Conservation (phyloP, 352 stramenopile genomes). For the Globisporangium uncinulatum region DNA sequence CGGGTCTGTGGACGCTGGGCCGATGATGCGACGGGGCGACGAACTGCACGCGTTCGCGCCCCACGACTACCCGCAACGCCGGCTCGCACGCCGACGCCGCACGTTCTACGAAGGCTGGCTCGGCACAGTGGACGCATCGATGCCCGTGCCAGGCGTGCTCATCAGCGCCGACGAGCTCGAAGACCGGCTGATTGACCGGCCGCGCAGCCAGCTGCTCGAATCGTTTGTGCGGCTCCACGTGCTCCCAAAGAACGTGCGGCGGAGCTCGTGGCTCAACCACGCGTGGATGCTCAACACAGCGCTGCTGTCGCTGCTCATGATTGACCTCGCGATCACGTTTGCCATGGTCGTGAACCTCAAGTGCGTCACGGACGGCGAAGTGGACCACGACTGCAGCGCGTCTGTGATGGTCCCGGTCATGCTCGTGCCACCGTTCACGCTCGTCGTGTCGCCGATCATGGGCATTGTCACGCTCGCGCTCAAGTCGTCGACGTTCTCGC, state of each 20-base stretch:
- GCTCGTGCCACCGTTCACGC: slow-evolving; percentile 56
- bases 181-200: slow-evolving; percentile 43
- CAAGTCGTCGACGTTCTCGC: slow-evolving; percentile 61
- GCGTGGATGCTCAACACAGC: slow-evolving; percentile 68
- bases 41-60: slow-evolving; percentile 24
- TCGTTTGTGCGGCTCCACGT: slow-evolving; percentile 44
- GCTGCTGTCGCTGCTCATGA: slow-evolving; percentile 58
- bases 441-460: slow-evolving; percentile 68
- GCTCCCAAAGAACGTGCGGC: slow-evolving; percentile 50
- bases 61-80: slow-evolving; percentile 8
- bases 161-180: slow-evolving; percentile 65
- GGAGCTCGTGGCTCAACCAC: slow-evolving; percentile 43
- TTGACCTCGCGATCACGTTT: slow-evolving; percentile 76
- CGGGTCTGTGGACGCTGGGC: slow-evolving; percentile 21
- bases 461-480: slow-evolving; percentile 70
- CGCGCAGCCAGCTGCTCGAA: slow-evolving; percentile 28
- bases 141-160: slow-evolving; percentile 65
- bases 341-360: slow-evolving; percentile 77
- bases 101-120: slow-evolving; percentile 70
- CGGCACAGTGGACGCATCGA: slow-evolving; percentile 60
- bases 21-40: slow-evolving; percentile 8
- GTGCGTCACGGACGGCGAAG: slow-evolving; percentile 66
- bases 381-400: slow-evolving; percentile 64
- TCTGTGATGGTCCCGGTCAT: slow-evolving; percentile 70
- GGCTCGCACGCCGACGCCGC: slow-evolving; percentile 19